Conservation (phyloP, 768 basidiomycete genomes). For the Hypsizygus marmoreus region DNA sequence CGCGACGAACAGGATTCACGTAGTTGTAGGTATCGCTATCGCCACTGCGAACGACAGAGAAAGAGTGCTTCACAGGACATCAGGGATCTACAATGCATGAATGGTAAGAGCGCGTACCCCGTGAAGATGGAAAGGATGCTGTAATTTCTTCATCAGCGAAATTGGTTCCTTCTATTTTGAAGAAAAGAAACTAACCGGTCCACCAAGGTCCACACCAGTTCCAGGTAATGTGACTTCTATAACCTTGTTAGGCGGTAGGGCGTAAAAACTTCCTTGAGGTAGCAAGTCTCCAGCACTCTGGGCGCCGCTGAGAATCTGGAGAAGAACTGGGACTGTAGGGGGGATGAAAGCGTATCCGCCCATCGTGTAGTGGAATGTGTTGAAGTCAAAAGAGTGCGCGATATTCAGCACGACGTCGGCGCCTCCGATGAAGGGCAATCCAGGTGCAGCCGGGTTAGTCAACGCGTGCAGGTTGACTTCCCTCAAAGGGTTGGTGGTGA, state of each 20-base stretch:
- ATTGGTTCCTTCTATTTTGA: not conserved
- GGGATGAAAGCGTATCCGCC: conserved; percentile 27
- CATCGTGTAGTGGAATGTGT: conserved; percentile 29
- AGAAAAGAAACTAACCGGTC: conserved; percentile 17
- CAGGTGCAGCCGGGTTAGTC: conserved; percentile 26
- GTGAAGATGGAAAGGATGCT: conserved; percentile 51
- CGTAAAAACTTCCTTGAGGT: conserved; percentile 28
- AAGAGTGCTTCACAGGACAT: conserved; percentile 33
- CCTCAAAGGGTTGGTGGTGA: conserved; percentile 7
- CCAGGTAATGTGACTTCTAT: conserved; percentile 37
- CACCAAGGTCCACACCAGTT: conserved; percentile 16
- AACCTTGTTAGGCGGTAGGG: conserved; percentile 33
- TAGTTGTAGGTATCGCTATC: conserved; percentile 42
- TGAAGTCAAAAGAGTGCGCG: conserved; percentile 14
- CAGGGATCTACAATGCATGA: conserved; percentile 1
- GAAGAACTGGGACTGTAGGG: conserved; percentile 40
- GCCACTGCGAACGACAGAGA: conserved; percentile 44
- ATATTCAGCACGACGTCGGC: conserved; percentile 27
- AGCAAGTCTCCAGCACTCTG: conserved; percentile 29
- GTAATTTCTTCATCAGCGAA: not conserved
- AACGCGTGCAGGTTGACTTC: conserved; percentile 20
- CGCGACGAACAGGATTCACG: conserved; percentile 55
- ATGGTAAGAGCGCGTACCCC: conserved; percentile 34
- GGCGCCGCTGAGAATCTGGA: conserved; percentile 41
- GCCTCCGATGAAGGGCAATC: conserved; percentile 30